These are phyloP conservation scores for Thermoascus crustaceus DNA, from an alignment of 2,329 filamentous ascomycete species.

Conservation along the genomic window DNA sequence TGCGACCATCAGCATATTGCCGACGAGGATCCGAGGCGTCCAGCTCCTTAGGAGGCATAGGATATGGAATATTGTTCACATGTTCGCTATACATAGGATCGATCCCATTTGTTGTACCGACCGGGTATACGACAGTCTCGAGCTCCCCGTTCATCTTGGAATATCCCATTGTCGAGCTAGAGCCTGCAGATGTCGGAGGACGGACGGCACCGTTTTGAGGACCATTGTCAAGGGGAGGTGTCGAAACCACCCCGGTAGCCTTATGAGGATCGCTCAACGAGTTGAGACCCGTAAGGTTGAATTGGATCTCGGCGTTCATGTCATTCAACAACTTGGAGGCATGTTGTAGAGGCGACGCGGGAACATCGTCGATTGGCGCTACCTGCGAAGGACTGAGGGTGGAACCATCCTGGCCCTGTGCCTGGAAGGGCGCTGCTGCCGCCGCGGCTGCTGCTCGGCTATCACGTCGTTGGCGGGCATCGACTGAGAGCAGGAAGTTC, in stretches of 20 bases:
- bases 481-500: slow-evolving; percentile 57
- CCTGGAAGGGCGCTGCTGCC: slow-evolving; percentile 32
- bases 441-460: slow-evolving; percentile 47
- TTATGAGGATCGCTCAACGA: slow-evolving; percentile 55
- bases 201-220: slow-evolving; percentile 37
- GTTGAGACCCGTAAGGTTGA: slow-evolving; percentile 57
- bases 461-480: slow-evolving; percentile 56
- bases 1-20: slow-evolving; percentile 45
- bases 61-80: slow-evolving; percentile 87
- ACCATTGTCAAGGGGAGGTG: slow-evolving; percentile 47
- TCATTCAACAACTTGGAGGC: slow-evolving; percentile 59
- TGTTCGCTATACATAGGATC: slow-evolving; percentile 93
- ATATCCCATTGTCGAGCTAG: slow-evolving; percentile 45
- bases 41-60: slow-evolving; percentile 58
- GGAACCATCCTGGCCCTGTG: slow-evolving; percentile 31
- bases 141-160: slow-evolving; percentile 48
- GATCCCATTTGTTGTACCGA: slow-evolving; percentile 83
- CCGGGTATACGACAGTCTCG: slow-evolving; percentile 76
- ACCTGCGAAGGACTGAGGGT: slow-evolving; percentile 40
- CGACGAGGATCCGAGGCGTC: slow-evolving; percentile 42
- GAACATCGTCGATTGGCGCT: slow-evolving; percentile 49
- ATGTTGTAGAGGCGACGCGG: slow-evolving; percentile 60
- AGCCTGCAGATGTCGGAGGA: slow-evolving; percentile 37
- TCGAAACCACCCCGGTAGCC: slow-evolving; percentile 48
- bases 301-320: slow-evolving; percentile 56